A percentile compares a stretch with the other conserved stretches of the same genome.
phyloP scores from a whole-genome alignment of 306 rosid species.

The Malus orientalis region DNA sequence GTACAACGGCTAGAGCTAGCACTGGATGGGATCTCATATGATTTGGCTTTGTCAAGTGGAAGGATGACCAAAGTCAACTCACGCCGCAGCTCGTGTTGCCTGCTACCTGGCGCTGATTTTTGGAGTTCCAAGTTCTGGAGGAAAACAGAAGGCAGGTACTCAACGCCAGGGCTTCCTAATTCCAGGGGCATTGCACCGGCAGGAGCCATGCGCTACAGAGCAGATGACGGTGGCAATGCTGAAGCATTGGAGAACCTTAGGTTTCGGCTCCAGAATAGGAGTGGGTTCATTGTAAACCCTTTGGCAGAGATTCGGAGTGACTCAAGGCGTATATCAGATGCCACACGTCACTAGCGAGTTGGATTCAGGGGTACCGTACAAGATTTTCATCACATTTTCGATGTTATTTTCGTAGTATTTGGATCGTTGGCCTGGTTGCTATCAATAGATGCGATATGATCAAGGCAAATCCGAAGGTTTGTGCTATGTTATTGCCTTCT shows the following conservation, averaged over 20 bases:
- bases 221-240: constrained; percentile 27
- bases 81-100: constrained; percentile 50
- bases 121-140: constrained; percentile 82
- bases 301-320: constrained; percentile 55
- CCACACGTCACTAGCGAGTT: constrained; percentile 20
- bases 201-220: constrained; percentile 32
- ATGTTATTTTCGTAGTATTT: neutral
- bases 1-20: constrained; percentile 94
- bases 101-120: constrained; percentile 74
- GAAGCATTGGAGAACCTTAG: constrained; percentile 42
- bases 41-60: constrained; percentile 81
- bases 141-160: constrained; percentile 49
- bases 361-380: constrained; percentile 25
- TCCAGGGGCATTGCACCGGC: constrained; percentile 34
- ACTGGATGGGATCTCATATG: constrained; percentile 85
- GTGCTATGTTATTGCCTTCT: constrained; percentile 12
- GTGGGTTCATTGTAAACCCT: constrained; percentile 83
- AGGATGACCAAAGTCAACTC: constrained; percentile 49
- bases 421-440: neutral
- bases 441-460: neutral
- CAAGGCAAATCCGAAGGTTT: constrained; percentile 7
- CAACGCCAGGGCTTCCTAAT: constrained; percentile 42
- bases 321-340: constrained; percentile 28
- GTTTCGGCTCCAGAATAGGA: constrained; percentile 41
- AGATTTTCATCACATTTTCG: neutral